Evolutionary conservation across 2,329 filamentous ascomycete species (phyloP).

Genomic region (Bretziella fagacearum): DNA sequence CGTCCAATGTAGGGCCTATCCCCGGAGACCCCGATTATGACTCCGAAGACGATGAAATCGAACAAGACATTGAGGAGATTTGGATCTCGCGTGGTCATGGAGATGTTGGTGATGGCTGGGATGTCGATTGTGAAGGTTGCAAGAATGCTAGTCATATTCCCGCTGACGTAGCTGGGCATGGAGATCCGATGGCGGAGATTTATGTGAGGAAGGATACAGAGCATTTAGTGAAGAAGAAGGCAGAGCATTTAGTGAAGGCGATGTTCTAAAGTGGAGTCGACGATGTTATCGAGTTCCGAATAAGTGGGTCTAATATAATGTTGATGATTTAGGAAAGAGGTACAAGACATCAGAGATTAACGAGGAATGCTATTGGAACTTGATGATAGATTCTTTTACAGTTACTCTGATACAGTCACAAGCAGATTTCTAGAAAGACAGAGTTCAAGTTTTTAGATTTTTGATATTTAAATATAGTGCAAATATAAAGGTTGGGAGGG

Average conservation of each 20-base stretch:
- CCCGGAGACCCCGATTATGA: conserved; percentile 21
- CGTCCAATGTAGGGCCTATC: background rate
- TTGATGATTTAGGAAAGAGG: too few species aligned
- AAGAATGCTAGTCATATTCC: conserved; percentile 52
- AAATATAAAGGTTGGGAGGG: background rate
- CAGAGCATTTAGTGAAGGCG: background rate
- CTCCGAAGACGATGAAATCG: conserved; percentile 29
- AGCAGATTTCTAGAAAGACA: too few species aligned
- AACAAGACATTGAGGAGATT: conserved; percentile 61
- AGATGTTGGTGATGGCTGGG: conserved; percentile 66
- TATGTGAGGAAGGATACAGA: conserved; percentile 32
- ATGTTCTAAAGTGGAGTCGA: too few species aligned
- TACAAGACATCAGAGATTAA: too few species aligned
- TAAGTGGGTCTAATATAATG: too few species aligned
- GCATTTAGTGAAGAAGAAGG: conserved; percentile 14
- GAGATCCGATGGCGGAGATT: conserved; percentile 52
- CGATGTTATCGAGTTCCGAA: background rate
- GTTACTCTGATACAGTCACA: too few species aligned
- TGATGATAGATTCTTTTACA: too few species aligned
- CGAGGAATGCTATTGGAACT: too few species aligned
- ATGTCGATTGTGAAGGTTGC: conserved; percentile 27
- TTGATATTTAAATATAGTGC: background rate
- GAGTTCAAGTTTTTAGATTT: background rate
- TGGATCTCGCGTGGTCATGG: conserved; percentile 69
- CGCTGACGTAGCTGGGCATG: conserved; percentile 49